Evolutionary conservation across 192 early-diverging fungal genomes (phyloP).

Genomic region (Funneliformis mosseae): DNA sequence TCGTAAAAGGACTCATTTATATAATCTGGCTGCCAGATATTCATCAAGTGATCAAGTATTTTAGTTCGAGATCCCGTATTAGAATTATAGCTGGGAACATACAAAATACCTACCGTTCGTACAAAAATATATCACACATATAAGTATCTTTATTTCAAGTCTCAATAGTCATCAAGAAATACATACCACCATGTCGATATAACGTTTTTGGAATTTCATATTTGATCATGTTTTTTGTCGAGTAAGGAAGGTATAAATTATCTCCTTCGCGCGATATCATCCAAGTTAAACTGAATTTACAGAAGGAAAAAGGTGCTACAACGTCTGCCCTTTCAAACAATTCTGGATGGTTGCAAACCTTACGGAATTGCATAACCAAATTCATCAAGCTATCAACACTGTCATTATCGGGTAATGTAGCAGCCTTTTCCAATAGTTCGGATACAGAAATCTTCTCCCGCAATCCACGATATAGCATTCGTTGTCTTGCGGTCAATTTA

Average conservation of each 20-base stretch:
- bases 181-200: conserved; percentile 63
- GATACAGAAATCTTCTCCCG: conserved; percentile 78
- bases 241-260: conserved; percentile 60
- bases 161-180: not conserved
- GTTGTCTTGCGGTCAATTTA: conserved; percentile 75
- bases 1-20: conserved; percentile 52
- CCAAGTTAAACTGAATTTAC: conserved; percentile 58
- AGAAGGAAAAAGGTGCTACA: conserved; percentile 67
- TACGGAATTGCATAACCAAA: conserved; percentile 92
- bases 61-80: conserved; percentile 48
- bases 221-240: conserved; percentile 61
- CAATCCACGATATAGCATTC: conserved; percentile 70
- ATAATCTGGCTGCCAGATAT: conserved; percentile 60
- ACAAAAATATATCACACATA: conserved; percentile 17
- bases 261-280: conserved; percentile 66
- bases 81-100: conserved; percentile 43
- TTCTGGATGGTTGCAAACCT: conserved; percentile 89
- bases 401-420: conserved; percentile 66
- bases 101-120: conserved; percentile 38
- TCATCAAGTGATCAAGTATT: conserved; percentile 52
- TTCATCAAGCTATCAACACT: conserved; percentile 86
- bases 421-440: conserved; percentile 71
- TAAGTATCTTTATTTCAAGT: not conserved
- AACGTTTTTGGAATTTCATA: conserved; percentile 69
- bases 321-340: conserved; percentile 86